These are phyloP conservation scores for Coelastrella sp. DNA, from an alignment of 139 green algal genomes.

Conservation along the genomic window DNA sequence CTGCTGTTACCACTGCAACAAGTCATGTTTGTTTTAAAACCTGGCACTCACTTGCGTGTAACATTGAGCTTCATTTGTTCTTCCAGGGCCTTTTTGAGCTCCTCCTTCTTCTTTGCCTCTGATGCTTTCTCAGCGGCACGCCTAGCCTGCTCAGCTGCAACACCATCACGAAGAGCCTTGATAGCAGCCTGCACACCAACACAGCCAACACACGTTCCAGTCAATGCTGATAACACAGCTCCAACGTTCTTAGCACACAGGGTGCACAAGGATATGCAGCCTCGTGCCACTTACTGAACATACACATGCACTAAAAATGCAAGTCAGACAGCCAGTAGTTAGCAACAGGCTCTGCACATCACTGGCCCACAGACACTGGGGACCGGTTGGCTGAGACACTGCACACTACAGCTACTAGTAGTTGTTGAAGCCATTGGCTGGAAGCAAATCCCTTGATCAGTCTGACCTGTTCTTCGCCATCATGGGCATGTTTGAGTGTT, in stretches of 20 bases:
- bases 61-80: constrained; percentile 44
- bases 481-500: constrained; percentile 12
- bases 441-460: too few relatives aligned
- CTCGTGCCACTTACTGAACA: background rate
- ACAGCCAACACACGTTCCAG: background rate
- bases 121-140: constrained; percentile 16
- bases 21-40: background rate
- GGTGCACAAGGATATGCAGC: too few relatives aligned
- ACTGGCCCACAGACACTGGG: too few relatives aligned
- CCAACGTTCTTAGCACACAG: too few relatives aligned
- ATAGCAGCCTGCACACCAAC: constrained; percentile 29
- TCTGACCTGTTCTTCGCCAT: constrained; percentile 41
- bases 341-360: too few relatives aligned
- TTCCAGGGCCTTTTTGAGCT: constrained; percentile 38
- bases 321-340: too few relatives aligned
- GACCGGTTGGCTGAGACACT: background rate
- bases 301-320: too few relatives aligned
- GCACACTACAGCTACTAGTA: background rate
- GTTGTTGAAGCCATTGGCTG: background rate
- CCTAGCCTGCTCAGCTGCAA: constrained; percentile 33
- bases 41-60: background rate
- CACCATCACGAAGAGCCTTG: constrained; percentile 9
- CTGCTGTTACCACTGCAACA: background rate
- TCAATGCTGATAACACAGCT: background rate
- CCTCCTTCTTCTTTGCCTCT: constrained; percentile 36